Base-by-base conservation (phyloP, 257 asterid species). In the Solanum sitiens region DNA sequence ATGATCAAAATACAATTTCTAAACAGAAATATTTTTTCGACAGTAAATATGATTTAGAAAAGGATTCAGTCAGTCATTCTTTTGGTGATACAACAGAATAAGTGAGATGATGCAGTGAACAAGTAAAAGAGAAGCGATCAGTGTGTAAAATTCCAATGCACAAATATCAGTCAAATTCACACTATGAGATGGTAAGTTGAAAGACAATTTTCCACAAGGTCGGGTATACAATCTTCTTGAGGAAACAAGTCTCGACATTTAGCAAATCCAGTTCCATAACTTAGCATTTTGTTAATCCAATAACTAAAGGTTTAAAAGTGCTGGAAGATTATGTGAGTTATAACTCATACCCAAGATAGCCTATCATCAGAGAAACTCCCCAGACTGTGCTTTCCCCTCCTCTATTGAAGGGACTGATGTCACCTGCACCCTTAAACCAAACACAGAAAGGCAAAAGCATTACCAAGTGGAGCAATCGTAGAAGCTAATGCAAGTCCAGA, bases 301-400 rank as follows among this genome's bases (percentile, higher is more conserved):
- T 40, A 27, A 53, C 18, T 44, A 77, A 73, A 72, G 83, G 74
- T 47, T 86, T 71, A n/a, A 27, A 71, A 86, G 68, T 68, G 61
- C 30, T 82, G 76, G 88, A 45, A 70, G 33, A 83, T 72, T 71
- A 65, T 10, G 35, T 76, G 72, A 89, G 87, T 67, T 45, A 50
- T 32, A 86, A 20, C 45, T 20, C 94, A 86, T 97, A 97, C 99
- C 99, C 99, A 86, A 97, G 94, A 96, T 97, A 97, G 87, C 99
- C 99, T 86, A 94, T 68, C 99, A 97, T 97, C 93, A 97, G 92
- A 89, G 98, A 94, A 89, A 97, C 99, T 89, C 99, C 99, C 99
- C 99, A 97, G 86, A 94, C 95, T 37, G 99, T 97, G 95, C 96
- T 97, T 89, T 96, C 99, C 89, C 96, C 92, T 91, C 98, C 99